phyloP scores from a whole-genome alignment of 2,329 filamentous ascomycete species.

The Hymenoscyphus linearis region DNA sequence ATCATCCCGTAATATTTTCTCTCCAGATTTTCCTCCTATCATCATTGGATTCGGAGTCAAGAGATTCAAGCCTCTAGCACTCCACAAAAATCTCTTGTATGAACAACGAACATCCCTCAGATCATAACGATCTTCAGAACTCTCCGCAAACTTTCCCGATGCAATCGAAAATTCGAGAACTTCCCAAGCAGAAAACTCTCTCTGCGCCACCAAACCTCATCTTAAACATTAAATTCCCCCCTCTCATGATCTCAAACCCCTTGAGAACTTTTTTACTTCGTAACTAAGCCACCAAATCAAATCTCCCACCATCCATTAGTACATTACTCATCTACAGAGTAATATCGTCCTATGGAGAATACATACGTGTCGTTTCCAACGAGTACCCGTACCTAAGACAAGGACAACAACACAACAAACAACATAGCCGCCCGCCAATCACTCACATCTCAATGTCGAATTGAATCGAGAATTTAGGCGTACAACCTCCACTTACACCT shows the following conservation, averaged over 20 bases:
- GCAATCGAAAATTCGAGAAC: neutral
- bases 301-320: neutral
- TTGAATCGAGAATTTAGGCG: neutral
- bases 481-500: neutral
- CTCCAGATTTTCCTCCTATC: neutral
- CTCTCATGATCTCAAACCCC: too few relatives aligned
- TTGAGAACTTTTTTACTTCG: neutral
- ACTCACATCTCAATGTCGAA: neutral
- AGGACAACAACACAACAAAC: neutral
- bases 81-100: neutral
- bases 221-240: neutral
- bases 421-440: neutral
- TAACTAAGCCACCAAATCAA: neutral
- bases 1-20: neutral
- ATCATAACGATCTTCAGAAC: too few relatives aligned
- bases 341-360: too few relatives aligned
- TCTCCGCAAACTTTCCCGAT: neutral
- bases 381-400: neutral
- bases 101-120: neutral
- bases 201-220: neutral
- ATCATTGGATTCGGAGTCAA: neutral
- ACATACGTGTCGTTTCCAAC: neutral
- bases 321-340: too few relatives aligned
- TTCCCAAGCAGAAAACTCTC: neutral
- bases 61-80: neutral